Evolutionary conservation across 1,139 yeast species (phyloP).

Genomic region (Arxiozyma slooffiae): DNA sequence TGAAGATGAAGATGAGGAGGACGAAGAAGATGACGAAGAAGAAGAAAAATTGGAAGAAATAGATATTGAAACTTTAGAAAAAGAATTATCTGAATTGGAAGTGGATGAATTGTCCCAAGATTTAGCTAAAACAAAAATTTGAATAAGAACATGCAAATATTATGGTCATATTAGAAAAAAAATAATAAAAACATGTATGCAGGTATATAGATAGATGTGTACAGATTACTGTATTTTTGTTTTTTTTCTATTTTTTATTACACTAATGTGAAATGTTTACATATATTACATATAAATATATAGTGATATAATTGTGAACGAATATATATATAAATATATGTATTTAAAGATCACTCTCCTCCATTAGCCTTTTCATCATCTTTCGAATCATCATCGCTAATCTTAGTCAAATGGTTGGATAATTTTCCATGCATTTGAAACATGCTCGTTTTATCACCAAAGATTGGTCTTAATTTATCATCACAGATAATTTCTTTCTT

Average conservation of each 20-base stretch:
- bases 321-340: too few relatives aligned
- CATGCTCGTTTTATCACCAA: slow-evolving; percentile 53
- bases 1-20: slow-evolving; percentile 73
- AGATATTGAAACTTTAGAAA: slow-evolving; percentile 51
- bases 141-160: neutral
- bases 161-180: neutral
- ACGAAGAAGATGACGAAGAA: slow-evolving; percentile 51
- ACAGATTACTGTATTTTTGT: too few relatives aligned
- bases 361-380: slow-evolving; percentile 19
- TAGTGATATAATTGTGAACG: neutral
- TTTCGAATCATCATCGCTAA: slow-evolving; percentile 22
- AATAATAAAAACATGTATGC: too few relatives aligned
- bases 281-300: neutral
- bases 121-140: slow-evolving; percentile 39
- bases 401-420: slow-evolving; percentile 41
- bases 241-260: too few relatives aligned
- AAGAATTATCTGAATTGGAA: slow-evolving; percentile 40
- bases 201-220: neutral
- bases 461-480: slow-evolving; percentile 47
- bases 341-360: neutral
- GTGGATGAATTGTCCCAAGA: slow-evolving; percentile 53
- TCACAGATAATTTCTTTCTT: slow-evolving; percentile 62
- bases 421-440: slow-evolving; percentile 60
- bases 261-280: too few relatives aligned
- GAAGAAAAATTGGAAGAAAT: slow-evolving; percentile 43